These are phyloP conservation scores for Leccinum uliginosum DNA, from an alignment of 768 basidiomycete genomes.

Conservation along the genomic window DNA sequence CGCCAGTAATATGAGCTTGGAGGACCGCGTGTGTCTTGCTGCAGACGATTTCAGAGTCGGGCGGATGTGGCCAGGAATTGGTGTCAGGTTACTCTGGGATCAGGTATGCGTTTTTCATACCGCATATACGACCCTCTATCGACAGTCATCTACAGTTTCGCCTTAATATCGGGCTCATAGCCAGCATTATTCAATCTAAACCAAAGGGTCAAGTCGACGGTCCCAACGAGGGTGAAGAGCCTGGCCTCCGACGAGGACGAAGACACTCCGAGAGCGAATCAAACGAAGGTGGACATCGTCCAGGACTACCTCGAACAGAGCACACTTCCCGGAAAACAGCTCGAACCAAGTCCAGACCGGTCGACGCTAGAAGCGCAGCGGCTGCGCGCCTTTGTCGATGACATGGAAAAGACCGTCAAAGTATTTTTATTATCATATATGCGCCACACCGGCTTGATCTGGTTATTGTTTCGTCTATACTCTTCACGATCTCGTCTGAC, in stretches of 20 bases:
- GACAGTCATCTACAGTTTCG: constrained; percentile 23
- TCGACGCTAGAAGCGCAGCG: constrained; percentile 13
- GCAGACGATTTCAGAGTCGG: constrained; percentile 31
- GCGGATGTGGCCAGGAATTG: constrained; percentile 29
- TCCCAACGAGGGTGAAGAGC: constrained; percentile 31
- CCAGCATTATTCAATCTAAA: constrained; percentile 19
- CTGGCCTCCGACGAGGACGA: constrained; percentile 26
- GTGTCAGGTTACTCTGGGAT: constrained; percentile 30
- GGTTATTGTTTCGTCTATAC: constrained; percentile 35
- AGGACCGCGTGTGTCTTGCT: constrained; percentile 25
- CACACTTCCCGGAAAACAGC: constrained; percentile 26
- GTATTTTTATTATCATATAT: constrained; percentile 71
- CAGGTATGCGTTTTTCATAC: constrained; percentile 15
- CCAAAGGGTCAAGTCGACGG: constrained; percentile 21
- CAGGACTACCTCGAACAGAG: constrained; percentile 29
- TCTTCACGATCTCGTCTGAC: constrained; percentile 6
- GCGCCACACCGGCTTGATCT: constrained; percentile 60
- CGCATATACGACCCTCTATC: neutral
- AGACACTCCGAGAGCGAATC: constrained; percentile 19
- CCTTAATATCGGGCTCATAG: constrained; percentile 28
- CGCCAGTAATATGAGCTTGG: constrained; percentile 7
- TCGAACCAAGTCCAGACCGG: constrained; percentile 19
- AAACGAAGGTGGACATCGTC: constrained; percentile 19
- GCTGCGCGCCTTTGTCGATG: constrained; percentile 50
- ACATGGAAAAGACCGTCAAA: constrained; percentile 56